phyloP scores from a whole-genome alignment of 2,329 filamentous ascomycete genomes.

The Capronia americana region DNA sequence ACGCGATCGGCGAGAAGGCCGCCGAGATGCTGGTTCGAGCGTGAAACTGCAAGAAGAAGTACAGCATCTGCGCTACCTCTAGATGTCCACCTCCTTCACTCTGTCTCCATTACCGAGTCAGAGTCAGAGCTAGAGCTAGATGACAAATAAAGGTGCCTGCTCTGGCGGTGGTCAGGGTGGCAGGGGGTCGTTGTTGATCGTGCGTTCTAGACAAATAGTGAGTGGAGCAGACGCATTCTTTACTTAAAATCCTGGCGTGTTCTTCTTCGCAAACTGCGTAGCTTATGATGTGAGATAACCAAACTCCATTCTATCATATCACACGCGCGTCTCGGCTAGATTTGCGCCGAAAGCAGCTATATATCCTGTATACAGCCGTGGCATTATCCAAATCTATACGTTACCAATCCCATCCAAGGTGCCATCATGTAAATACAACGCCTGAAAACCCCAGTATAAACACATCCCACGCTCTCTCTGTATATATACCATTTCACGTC shows the following conservation, averaged over 20 bases:
- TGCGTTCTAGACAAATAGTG: too few relatives aligned
- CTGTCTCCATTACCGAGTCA: too few relatives aligned
- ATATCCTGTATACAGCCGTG: background rate
- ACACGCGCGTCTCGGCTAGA: background rate
- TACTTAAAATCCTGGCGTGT: too few relatives aligned
- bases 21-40: slow-evolving; percentile 56
- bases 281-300: too few relatives aligned
- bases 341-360: background rate
- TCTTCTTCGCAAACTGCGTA: too few relatives aligned
- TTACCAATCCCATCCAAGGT: background rate
- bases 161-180: too few relatives aligned
- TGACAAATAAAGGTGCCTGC: too few relatives aligned
- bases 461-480: background rate
- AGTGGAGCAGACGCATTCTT: too few relatives aligned
- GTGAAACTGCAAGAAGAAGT: background rate
- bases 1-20: slow-evolving; percentile 62
- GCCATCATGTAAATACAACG: background rate
- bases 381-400: background rate
- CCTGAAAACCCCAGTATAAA: background rate
- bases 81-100: too few relatives aligned
- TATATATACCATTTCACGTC: background rate
- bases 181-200: too few relatives aligned
- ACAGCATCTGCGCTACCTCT: background rate
- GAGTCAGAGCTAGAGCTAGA: too few relatives aligned
- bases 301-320: too few relatives aligned